phyloP scores from a whole-genome alignment of 768 basidiomycete genomes.

The Pholiota molesta region DNA sequence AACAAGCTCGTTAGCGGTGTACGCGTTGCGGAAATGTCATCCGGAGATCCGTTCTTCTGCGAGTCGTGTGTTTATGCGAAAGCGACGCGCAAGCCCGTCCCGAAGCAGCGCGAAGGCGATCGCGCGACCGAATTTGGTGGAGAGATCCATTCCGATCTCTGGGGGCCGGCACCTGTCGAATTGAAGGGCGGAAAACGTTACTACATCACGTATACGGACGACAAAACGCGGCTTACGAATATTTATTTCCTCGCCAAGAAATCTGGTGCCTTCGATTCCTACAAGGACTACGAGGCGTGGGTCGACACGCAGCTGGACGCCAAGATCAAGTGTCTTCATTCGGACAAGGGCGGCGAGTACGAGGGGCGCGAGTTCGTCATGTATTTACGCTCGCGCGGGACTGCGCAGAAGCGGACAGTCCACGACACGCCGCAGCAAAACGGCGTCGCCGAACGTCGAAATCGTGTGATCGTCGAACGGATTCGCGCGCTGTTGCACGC shows the following conservation, averaged over 20 bases:
- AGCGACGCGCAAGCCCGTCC: constrained; percentile 33
- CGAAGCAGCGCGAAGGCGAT: constrained; percentile 31
- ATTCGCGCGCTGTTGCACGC: constrained; percentile 37
- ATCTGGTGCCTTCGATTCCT: no score
- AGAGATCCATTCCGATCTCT: constrained; percentile 43
- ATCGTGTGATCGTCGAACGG: constrained; percentile 37
- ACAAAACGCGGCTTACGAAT: constrained; percentile 29
- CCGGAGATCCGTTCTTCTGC: constrained; percentile 33
- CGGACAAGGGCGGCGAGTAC: constrained; percentile 49
- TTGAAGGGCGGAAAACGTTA: constrained; percentile 31
- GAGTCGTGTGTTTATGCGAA: constrained; percentile 48
- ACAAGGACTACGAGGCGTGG: constrained; percentile 36
- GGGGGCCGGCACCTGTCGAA: constrained; percentile 41
- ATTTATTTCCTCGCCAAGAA: constrained; percentile 33
- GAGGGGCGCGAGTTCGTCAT: constrained; percentile 33
- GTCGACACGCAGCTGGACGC: constrained; percentile 31
- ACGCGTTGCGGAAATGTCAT: constrained; percentile 4
- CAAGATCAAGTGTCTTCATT: constrained; percentile 35
- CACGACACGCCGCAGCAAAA: constrained; percentile 48
- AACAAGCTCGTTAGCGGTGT: constrained; percentile 27
- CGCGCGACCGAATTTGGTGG: constrained; percentile 34
- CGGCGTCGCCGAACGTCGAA: constrained; percentile 43
- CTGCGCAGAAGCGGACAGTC: constrained; percentile 35
- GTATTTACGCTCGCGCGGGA: constrained; percentile 39
- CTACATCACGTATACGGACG: constrained; percentile 41